phyloP scores from a whole-genome alignment of 345 rosid genomes.

The Arabis hirsuta region DNA sequence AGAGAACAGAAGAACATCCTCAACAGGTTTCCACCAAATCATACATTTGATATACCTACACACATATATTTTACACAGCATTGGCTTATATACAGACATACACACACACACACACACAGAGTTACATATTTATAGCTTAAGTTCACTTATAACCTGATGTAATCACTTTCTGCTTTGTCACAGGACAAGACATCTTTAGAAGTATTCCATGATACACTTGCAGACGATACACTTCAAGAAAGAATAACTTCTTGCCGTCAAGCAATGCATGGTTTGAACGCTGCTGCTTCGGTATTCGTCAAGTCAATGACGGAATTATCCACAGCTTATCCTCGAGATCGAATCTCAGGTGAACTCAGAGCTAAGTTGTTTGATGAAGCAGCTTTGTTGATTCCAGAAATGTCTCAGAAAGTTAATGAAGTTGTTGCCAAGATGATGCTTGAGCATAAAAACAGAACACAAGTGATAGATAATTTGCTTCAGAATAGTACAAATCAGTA shows the following conservation, averaged over 20 bases:
- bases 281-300: slow-evolving; percentile 50
- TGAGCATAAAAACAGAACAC: slow-evolving; percentile 24
- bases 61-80: neutral
- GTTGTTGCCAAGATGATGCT: slow-evolving; percentile 46
- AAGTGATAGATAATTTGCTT: slow-evolving; percentile 6
- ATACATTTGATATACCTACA: slow-evolving; percentile 4
- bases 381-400: slow-evolving; percentile 53
- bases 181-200: slow-evolving; percentile 38
- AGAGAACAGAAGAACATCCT: slow-evolving; percentile 29
- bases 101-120: neutral
- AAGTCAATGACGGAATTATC: slow-evolving; percentile 51
- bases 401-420: slow-evolving; percentile 53
- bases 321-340: slow-evolving; percentile 44
- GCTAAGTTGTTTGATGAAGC: slow-evolving; percentile 51
- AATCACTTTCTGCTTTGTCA: slow-evolving; percentile 7
- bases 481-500: slow-evolving; percentile 10
- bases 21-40: slow-evolving; percentile 49
- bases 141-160: neutral
- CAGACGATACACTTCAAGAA: slow-evolving; percentile 40
- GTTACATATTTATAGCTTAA: neutral
- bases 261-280: slow-evolving; percentile 53
- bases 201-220: slow-evolving; percentile 26
- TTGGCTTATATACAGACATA: neutral
- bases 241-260: slow-evolving; percentile 55
- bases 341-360: slow-evolving; percentile 43